Evolutionary conservation across 2,329 filamentous ascomycete genomes (phyloP).

Genomic region (Gnomoniopsis sp.): DNA sequence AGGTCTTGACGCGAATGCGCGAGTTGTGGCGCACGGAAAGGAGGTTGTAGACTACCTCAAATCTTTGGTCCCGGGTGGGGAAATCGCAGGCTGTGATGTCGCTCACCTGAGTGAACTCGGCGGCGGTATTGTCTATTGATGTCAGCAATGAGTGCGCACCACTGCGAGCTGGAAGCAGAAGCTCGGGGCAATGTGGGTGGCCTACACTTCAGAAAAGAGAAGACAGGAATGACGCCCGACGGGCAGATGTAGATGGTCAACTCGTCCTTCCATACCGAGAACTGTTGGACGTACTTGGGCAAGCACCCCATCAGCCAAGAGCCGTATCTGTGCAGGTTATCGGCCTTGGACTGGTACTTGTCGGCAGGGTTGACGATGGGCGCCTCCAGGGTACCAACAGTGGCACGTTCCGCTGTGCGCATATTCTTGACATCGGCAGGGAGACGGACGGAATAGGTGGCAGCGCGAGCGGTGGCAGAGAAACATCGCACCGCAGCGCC

Average conservation of each 20-base stretch:
- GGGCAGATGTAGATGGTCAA: slow-evolving; percentile 91
- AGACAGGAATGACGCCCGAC: slow-evolving; percentile 82
- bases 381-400: slow-evolving; percentile 63
- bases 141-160: background rate
- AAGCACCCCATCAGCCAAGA: slow-evolving; percentile 95
- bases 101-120: slow-evolving; percentile 91
- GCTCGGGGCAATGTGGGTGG: slow-evolving; percentile 3
- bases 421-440: slow-evolving; percentile 64
- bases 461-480: slow-evolving; percentile 42
- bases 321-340: slow-evolving; percentile 89
- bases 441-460: slow-evolving; percentile 47
- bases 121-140: slow-evolving; percentile 78
- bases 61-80: slow-evolving; percentile 90
- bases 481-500: slow-evolving; percentile 45
- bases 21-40: slow-evolving; percentile 95
- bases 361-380: slow-evolving; percentile 89
- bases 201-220: slow-evolving; percentile 83
- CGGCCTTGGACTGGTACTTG: slow-evolving; percentile 84
- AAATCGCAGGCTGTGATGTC: slow-evolving; percentile 95
- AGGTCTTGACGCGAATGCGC: slow-evolving; percentile 96
- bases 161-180: background rate
- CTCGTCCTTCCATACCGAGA: slow-evolving; percentile 99
- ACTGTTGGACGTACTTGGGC: slow-evolving; percentile 98
- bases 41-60: slow-evolving; percentile 97
- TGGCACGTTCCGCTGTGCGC: slow-evolving; percentile 59